Percentiles rank a stretch among this genome's conserved stretches.
phyloP scores from a whole-genome alignment of 1,284 basidiomycete species.

The Termitomyces sp. region DNA sequence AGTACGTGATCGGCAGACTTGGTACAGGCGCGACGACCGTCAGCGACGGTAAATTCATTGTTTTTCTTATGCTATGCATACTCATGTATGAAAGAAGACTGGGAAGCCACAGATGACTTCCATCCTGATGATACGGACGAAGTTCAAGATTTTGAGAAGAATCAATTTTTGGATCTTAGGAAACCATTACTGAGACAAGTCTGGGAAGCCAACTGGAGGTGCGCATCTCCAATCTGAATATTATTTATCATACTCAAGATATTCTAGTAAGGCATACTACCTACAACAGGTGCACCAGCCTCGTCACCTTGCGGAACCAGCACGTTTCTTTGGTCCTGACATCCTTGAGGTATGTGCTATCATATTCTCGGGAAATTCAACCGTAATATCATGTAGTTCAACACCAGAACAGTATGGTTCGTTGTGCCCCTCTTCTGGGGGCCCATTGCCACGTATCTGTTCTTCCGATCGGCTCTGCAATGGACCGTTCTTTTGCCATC shows the following conservation, averaged over 20 bases:
- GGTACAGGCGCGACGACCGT: conserved; percentile 75
- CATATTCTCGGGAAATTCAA: background rate
- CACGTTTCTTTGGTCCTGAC: conserved; percentile 81
- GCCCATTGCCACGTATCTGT: conserved; percentile 82
- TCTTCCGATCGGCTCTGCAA: conserved; percentile 77
- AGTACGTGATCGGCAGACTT: conserved; percentile 79
- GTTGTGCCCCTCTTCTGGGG: conserved; percentile 91
- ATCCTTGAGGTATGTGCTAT: conserved; percentile 65
- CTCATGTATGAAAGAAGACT: conserved; percentile 46
- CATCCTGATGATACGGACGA: conserved; percentile 84
- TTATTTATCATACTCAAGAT: background rate
- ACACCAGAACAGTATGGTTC: conserved; percentile 92
- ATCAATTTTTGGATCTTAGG: conserved; percentile 89
- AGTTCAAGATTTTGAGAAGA: conserved; percentile 77
- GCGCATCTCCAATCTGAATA: conserved; percentile 7
- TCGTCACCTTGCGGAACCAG: conserved; percentile 83
- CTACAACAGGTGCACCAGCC: conserved; percentile 96
- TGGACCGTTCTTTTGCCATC: conserved; percentile 64
- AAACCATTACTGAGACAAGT: conserved; percentile 85
- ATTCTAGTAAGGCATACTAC: conserved; percentile 85
- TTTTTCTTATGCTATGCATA: background rate
- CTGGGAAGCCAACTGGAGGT: conserved; percentile 80
- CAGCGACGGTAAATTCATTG: conserved; percentile 59
- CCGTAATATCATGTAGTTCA: conserved; percentile 41
- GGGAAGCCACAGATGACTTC: conserved; percentile 85